These are phyloP conservation scores for Hylodesmum podocarpum DNA, from an alignment of 306 rosid species.

Conservation along the genomic window DNA sequence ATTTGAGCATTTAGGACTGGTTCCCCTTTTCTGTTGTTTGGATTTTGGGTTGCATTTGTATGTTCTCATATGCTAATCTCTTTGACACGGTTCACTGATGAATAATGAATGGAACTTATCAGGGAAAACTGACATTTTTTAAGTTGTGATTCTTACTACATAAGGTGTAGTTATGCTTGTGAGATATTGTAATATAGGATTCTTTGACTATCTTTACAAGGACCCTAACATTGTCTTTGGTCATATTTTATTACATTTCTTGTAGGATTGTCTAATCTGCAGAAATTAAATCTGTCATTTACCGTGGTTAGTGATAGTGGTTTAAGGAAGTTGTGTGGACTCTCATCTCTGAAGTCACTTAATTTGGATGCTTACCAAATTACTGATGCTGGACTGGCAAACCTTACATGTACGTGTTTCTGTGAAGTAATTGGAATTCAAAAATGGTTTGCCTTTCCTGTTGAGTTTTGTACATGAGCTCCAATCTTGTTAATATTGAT, in stretches of 20 bases:
- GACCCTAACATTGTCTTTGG: conserved; percentile 5
- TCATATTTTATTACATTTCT: conserved; percentile 20
- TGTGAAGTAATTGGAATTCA: not conserved
- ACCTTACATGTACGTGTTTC: conserved; percentile 67
- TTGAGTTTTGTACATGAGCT: not conserved
- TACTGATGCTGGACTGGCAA: conserved; percentile 78
- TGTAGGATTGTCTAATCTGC: conserved; percentile 78
- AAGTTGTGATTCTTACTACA: conserved; percentile 3
- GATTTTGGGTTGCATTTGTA: conserved; percentile 16
- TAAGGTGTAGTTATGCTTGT: not conserved
- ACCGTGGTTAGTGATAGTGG: conserved; percentile 68
- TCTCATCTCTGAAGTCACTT: conserved; percentile 84
- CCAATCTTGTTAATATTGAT: conserved; percentile 3
- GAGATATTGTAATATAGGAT: conserved; percentile 4
- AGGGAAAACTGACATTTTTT: not conserved
- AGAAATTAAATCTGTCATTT: conserved; percentile 87
- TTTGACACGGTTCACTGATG: not conserved
- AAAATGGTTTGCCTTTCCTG: conserved; percentile 17
- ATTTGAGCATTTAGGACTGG: not conserved
- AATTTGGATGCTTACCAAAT: conserved; percentile 91
- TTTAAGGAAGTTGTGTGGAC: conserved; percentile 71
- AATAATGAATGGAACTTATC: not conserved
- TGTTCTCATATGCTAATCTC: conserved; percentile 16
- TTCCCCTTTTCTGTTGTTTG: not conserved
- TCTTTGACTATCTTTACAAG: not conserved